phyloP scores from a whole-genome alignment of 495 filamentous ascomycete species.

The Trichoderma orchidacearum region DNA sequence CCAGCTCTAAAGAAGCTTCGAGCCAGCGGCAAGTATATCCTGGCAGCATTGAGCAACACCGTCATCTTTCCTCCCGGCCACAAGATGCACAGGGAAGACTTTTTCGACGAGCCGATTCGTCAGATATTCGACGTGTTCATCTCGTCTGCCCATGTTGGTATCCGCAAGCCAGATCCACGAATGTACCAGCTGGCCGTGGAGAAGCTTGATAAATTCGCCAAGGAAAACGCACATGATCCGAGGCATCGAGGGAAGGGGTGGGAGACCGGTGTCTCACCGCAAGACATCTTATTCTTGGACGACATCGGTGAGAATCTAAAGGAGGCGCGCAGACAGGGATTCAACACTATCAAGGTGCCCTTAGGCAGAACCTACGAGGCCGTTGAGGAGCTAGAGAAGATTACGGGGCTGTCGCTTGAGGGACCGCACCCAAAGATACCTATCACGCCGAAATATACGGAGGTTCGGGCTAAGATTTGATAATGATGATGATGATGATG shows the following conservation, averaged over 20 bases:
- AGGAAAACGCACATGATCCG: slow-evolving; percentile 23
- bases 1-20: slow-evolving; percentile 63
- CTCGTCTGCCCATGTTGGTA: slow-evolving; percentile 68
- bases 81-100: slow-evolving; percentile 27
- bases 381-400: slow-evolving; percentile 34
- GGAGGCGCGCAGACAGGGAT: slow-evolving; percentile 58
- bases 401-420: slow-evolving; percentile 33
- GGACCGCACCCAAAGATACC: slow-evolving; percentile 30
- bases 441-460: slow-evolving; percentile 14
- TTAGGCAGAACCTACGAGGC: slow-evolving; percentile 69
- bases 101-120: slow-evolving; percentile 32
- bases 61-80: slow-evolving; percentile 64
- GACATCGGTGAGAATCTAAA: slow-evolving; percentile 94
- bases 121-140: slow-evolving; percentile 72
- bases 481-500: neutral
- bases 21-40: slow-evolving; percentile 47
- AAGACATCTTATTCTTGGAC: slow-evolving; percentile 78
- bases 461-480: neutral
- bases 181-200: slow-evolving; percentile 67
- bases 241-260: slow-evolving; percentile 21
- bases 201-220: slow-evolving; percentile 46
- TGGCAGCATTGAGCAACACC: slow-evolving; percentile 83
- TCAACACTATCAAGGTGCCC: slow-evolving; percentile 71
- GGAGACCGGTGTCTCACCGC: slow-evolving; percentile 38
- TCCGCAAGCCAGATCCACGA: slow-evolving; percentile 72